Evolutionary conservation across 306 rosid species (phyloP).

Genomic region (Coriaria nepalensis): DNA sequence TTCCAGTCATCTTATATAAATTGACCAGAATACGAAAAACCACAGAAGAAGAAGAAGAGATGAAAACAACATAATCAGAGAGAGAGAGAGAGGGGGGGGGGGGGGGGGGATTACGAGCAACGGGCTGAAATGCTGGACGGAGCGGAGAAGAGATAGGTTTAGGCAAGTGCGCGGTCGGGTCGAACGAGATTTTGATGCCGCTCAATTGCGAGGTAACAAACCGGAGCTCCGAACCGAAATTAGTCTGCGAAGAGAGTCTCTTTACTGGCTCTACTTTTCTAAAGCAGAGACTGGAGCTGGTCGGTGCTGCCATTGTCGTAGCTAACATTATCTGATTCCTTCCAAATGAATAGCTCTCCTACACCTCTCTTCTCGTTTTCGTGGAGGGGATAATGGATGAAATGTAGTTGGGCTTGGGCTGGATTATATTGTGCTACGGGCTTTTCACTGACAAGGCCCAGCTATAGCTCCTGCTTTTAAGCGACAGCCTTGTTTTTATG

Average conservation of each 20-base stretch:
- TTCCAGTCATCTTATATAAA: background rate
- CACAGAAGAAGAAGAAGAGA: background rate
- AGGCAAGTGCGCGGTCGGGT: constrained; percentile 15
- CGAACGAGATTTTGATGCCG: constrained; percentile 51
- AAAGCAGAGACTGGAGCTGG: constrained; percentile 8
- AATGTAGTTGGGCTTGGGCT: no score
- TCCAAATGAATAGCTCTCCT: no score
- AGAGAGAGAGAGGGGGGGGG: background rate
- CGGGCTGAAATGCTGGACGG: constrained; percentile 31
- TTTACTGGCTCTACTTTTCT: constrained; percentile 9
- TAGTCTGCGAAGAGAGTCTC: constrained; percentile 9
- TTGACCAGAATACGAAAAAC: background rate
- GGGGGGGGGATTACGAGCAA: constrained; percentile 42
- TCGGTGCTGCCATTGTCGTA: constrained; percentile 37
- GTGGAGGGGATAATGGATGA: no score
- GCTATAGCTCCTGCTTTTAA: no score
- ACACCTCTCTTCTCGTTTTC: no score
- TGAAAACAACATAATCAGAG: background rate
- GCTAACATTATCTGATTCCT: constrained; percentile 1
- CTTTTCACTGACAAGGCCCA: no score
- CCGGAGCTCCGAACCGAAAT: constrained; percentile 30
- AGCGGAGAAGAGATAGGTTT: constrained; percentile 19
- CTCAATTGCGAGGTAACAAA: constrained; percentile 51
- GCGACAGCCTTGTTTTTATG: no score
- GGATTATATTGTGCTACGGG: no score